Evolutionary conservation across 106 monocot genomes (phyloP).

Genomic region (Allium fistulosum): DNA sequence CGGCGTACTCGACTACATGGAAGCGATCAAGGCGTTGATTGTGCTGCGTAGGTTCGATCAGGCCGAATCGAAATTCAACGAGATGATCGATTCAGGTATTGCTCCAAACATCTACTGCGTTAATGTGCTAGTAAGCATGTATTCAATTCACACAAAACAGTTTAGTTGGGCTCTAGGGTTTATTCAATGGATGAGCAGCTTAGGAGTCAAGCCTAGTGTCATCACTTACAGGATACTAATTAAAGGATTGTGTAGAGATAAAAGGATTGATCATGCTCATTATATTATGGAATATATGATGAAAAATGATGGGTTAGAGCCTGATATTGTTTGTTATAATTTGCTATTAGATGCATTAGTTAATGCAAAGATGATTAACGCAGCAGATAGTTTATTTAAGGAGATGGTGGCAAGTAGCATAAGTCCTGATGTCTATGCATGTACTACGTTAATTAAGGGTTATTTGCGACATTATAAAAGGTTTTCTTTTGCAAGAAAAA

Average conservation of each 20-base stretch:
- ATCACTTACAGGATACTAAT: constrained; percentile 39
- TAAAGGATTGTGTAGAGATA: constrained; percentile 29
- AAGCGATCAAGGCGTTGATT: constrained; percentile 27
- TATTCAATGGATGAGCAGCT: constrained; percentile 16
- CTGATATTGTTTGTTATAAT: no score
- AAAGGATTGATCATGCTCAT: constrained; percentile 32
- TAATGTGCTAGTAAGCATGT: constrained; percentile 44
- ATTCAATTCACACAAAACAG: constrained; percentile 11
- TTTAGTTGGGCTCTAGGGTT: constrained; percentile 33
- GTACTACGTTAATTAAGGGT: constrained; percentile 45
- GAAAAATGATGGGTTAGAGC: no score
- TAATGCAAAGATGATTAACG: no score
- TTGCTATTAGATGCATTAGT: no score
- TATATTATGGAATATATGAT: background rate
- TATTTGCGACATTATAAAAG: constrained; percentile 13
- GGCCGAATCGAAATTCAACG: constrained; percentile 21
- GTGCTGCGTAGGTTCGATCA: constrained; percentile 13
- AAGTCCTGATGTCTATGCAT: background rate
- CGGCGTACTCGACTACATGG: constrained; percentile 26
- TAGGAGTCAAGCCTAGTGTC: constrained; percentile 33
- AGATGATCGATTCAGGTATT: constrained; percentile 25
- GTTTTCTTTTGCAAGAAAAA: constrained; percentile 28
- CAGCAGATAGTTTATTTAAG: no score
- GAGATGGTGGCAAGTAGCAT: no score
- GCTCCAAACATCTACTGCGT: constrained; percentile 22